Base-by-base conservation (phyloP, 345 rosid genomes). In the Brassica cretica region DNA sequence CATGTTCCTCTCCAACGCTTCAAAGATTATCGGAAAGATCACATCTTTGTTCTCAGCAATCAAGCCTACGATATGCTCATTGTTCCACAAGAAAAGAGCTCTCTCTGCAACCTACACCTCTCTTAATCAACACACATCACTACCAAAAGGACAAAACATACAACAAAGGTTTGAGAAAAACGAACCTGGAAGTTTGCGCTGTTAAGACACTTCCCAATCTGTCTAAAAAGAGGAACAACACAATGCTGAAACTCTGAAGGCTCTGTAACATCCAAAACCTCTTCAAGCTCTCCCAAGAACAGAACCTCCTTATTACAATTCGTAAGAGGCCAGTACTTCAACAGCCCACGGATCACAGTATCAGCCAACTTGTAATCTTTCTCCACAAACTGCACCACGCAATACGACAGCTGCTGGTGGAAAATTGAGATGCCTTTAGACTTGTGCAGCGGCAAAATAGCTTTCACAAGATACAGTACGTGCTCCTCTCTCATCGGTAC, bases 71-170 rank as follows among this genome's bases (percentile, higher is more conserved):
- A 89, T 80, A 70, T 89, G 89, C 60, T 88, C 91, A 6, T 85
- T 88, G 82, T 88, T 86, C 90, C 91, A 89, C 84, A 88, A 80
- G 84, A 85, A 89, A 39, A 89, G 76, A 39, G 89, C 84, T 46
- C 89, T 82, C 82, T 89, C 91, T 8, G 90, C 90, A 7, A 88
- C 90, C 92, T 88, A 70, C 63, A 58, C 27, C 69, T 25, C 73
- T 79, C 71, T 61, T n/a, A 79, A 68, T 70, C 69, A 68, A 16
- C 35, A 51, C 56, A 51, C 19, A n/a, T 5, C 56, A 51, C 19
- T n/a, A 51, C 1, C 56, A n/a, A 51, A 29, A 29, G 0, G 10
- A 35, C 41, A 35, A 19, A 10, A 64, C 51, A 64, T 11, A 63
- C 25, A 30, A 37, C 44, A 33, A 37, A 74, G 55, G 64, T 21